phyloP scores from a whole-genome alignment of 768 basidiomycete species.

The Suillus weaverae region DNA sequence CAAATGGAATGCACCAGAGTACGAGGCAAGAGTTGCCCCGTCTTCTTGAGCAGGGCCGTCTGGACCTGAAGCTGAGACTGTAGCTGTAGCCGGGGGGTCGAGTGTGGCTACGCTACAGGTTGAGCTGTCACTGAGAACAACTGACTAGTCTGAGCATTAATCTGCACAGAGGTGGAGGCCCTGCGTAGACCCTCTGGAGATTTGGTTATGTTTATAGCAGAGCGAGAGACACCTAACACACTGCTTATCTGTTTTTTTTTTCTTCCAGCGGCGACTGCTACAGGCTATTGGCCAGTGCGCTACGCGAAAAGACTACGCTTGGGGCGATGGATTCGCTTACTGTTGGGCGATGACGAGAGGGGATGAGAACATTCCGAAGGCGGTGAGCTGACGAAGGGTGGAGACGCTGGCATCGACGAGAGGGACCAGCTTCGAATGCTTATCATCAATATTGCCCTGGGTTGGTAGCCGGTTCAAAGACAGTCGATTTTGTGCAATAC shows the following conservation, averaged over 20 bases:
- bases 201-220: neutral
- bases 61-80: neutral
- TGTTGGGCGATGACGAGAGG: neutral
- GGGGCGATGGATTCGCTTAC: neutral
- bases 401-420: neutral
- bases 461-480: too few species aligned
- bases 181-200: neutral
- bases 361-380: neutral
- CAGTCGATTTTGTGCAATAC: neutral
- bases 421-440: neutral
- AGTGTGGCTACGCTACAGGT: neutral
- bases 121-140: neutral
- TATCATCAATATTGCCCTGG: neutral
- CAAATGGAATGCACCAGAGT: neutral
- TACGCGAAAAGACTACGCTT: neutral
- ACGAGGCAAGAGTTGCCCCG: neutral
- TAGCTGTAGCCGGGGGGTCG: too few species aligned
- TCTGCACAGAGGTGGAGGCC: neutral
- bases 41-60: neutral
- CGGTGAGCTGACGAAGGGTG: neutral
- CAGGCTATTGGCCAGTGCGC: neutral
- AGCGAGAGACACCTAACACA: neutral
- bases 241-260: too few species aligned
- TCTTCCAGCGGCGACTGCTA: neutral
- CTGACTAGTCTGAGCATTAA: neutral